Evolutionary conservation across 2,329 filamentous ascomycete genomes (phyloP), one percentile per base, ranked within the genome.

Genomic region (Talaromyces marneffei): DNA sequence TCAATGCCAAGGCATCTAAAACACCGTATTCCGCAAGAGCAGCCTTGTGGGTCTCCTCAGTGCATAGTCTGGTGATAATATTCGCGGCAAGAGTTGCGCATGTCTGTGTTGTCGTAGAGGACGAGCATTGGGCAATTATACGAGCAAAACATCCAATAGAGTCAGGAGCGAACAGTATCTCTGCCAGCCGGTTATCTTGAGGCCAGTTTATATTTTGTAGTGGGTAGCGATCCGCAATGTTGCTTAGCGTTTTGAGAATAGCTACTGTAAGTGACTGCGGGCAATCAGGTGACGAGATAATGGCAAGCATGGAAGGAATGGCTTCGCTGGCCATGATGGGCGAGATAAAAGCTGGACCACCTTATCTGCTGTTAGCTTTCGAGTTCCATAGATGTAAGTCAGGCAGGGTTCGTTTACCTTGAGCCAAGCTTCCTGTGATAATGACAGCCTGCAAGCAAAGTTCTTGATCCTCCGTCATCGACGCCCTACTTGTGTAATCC

Each of bases 401-500:
- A 52, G 14, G 25, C 16, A 14, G n/a, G n/a, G n/a, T 35, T 20
- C 27, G 35, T 31, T 35, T 81, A 92, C 92, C 92, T 76, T 89
- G 87, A 61, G 91, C 90, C 70, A 97, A 85, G 73, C 90, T 94
- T 52, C 88, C 87, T 37, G 96, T 79, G n/a, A 97, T 83, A 65
- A 95, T 86, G 40, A 92, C 83, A n/a, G 89, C 88, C 72, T 96
- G 90, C 61, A 94, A 79, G 66, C 86, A 85, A 53, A 87, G 81
- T 48, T 84, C 82, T 60, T 92, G 87, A 62, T 90, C 85, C 10
- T 87, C 83, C 2, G 80, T 81, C 18, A 50, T 39, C 33, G 33
- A 27, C 66, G 86, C 72, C 3, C 72, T 65, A 35, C 70, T 70
- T 9, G 74, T 75, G 12, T 76, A 71, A 27, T 65, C 57, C 18